These are phyloP conservation scores for Pseudozyma thailandica DNA, from an alignment of 1,284 basidiomycete species.

Conservation along the genomic window DNA sequence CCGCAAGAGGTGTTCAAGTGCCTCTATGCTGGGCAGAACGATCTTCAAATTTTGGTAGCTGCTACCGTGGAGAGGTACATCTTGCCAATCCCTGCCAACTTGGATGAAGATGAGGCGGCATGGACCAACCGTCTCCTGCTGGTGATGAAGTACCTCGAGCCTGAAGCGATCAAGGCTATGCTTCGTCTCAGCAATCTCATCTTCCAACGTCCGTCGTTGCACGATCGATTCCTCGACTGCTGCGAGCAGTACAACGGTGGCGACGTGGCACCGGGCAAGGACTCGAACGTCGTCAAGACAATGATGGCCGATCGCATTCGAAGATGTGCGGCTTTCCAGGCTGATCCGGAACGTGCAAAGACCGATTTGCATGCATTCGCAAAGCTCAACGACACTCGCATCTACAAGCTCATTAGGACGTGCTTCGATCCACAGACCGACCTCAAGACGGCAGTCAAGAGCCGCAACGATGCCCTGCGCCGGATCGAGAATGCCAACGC, in stretches of 20 bases:
- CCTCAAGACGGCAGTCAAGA: constrained; percentile 81
- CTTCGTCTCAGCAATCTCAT: constrained; percentile 73
- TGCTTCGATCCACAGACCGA: constrained; percentile 86
- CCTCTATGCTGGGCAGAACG: constrained; percentile 65
- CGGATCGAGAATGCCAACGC: constrained; percentile 46
- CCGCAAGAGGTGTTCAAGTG: constrained; percentile 78
- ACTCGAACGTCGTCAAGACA: constrained; percentile 69
- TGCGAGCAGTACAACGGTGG: constrained; percentile 71
- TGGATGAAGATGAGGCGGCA: constrained; percentile 77
- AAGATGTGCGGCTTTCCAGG: constrained; percentile 20
- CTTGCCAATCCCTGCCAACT: constrained; percentile 81
- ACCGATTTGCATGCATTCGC: constrained; percentile 87
- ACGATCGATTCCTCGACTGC: constrained; percentile 49
- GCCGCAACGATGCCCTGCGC: constrained; percentile 53
- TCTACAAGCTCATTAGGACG: constrained; percentile 84
- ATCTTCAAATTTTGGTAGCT: constrained; percentile 71
- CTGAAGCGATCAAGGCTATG: constrained; percentile 72
- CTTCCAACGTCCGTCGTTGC: constrained; percentile 31
- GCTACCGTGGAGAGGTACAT: constrained; percentile 77
- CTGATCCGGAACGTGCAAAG: constrained; percentile 77
- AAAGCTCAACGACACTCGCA: constrained; percentile 82
- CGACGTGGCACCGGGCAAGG: constrained; percentile 80
- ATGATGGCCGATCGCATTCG: constrained; percentile 47
- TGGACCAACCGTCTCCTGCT: constrained; percentile 87
- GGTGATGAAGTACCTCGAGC: constrained; percentile 78